These are phyloP conservation scores for Neltuma alba DNA, from an alignment of 306 rosid genomes.

Conservation along the genomic window DNA sequence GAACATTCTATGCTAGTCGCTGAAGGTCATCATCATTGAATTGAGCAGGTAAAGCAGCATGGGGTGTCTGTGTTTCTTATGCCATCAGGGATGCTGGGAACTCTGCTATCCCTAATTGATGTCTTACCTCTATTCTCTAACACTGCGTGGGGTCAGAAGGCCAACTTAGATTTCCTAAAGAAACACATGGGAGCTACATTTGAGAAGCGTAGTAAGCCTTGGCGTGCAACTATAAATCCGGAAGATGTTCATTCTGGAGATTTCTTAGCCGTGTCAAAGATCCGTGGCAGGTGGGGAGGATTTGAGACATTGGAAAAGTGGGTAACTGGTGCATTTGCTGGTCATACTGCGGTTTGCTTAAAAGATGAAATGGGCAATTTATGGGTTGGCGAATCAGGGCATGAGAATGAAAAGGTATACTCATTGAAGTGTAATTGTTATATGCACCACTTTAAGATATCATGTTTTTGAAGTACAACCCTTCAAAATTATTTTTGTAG, in stretches of 20 bases:
- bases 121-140: constrained; percentile 90
- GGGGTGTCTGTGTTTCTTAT: constrained; percentile 97
- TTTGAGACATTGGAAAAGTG: constrained; percentile 97
- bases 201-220: constrained; percentile 77
- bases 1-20: not conserved
- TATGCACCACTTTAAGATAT: not conserved
- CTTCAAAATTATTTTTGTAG: not conserved
- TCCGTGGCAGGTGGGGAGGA: constrained; percentile 99
- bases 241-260: constrained; percentile 94
- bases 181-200: constrained; percentile 95
- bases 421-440: constrained; percentile 19
- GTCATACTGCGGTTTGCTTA: constrained; percentile 97
- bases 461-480: not conserved
- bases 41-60: constrained; percentile 89
- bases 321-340: constrained; percentile 99
- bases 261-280: constrained; percentile 90
- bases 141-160: constrained; percentile 89
- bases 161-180: constrained; percentile 77
- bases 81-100: constrained; percentile 99
- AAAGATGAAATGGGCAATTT: constrained; percentile 91
- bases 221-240: constrained; percentile 71
- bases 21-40: constrained; percentile 26
- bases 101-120: constrained; percentile 78
- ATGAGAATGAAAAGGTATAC: constrained; percentile 92
- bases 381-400: constrained; percentile 99